Base-by-base conservation (phyloP, 176 grass and related monocot species). In the Rhynchospora breviuscula region DNA sequence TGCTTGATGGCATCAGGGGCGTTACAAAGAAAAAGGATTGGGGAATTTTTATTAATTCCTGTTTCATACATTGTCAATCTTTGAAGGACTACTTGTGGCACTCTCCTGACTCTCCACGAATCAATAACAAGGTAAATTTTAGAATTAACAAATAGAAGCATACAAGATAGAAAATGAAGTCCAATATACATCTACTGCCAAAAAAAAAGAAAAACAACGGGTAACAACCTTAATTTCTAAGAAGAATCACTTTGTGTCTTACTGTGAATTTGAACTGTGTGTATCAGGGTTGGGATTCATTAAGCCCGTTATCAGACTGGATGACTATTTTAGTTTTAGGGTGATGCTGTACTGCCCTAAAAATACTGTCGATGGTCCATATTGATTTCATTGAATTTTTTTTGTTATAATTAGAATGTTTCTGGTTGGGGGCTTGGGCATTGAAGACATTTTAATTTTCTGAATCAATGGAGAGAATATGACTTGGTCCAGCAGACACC, bases 31-130 rank as follows among this genome's bases (percentile, higher is more conserved):
- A 87, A 4, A 35, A 17, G 11, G 21, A 74, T 18, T 80, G 78
- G 86, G 93, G 90, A 2, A 1, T 89, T 23, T 96, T 93, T 75
- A 51, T 89, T 9, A 85, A 93, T 87, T 96, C 93, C 18, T 96
- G 93, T 79, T 96, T 86, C 70, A 43, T 60, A 29, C 93, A 96
- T 79, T 96, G 90, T 79, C 93, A 96, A 76, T 84, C 88, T 40
- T 12, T 43, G 13, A 82, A 10, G 3, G 78, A 35, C 35, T 76
- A 75, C 60, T 67, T 53, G 47, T 96, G 93, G 90, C 84, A 87
- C 56, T 87, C 85, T 48, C 60, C 19, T 0, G 63, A 72, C 52
- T 93, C 93, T 21, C 87, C 89, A 10, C 83, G 76, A 21, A 81
- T 93, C 84, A 82, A 86, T 49, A 86, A 89, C 19, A 85, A 82